Evolutionary conservation across 371 early-diverging fungal genomes (phyloP).

Genomic region (Mucor velutinosus): DNA sequence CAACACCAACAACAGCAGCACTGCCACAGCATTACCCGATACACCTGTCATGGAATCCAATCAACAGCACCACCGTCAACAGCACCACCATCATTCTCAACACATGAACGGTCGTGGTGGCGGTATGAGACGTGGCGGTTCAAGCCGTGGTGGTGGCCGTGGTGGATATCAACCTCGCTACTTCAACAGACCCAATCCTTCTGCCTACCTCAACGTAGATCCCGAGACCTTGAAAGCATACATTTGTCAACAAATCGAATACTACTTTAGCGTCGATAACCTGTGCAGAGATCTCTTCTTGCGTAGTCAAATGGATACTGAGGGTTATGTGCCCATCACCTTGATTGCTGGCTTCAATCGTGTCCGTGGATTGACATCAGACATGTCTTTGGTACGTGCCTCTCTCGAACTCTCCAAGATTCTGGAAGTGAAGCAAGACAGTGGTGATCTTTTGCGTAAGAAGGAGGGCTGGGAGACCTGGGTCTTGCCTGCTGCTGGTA

Average conservation of each 20-base stretch:
- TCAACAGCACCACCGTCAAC: conserved; percentile 2
- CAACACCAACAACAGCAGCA: background rate
- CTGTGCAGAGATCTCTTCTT: conserved; percentile 89
- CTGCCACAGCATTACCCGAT: background rate
- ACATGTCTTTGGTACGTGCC: conserved; percentile 56
- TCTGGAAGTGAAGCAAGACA: conserved; percentile 41
- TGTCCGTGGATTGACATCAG: conserved; percentile 66
- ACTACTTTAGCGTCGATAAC: conserved; percentile 93
- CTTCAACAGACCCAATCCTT: conserved; percentile 21
- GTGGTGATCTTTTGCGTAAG: conserved; percentile 57
- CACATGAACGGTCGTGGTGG: conserved; percentile 26
- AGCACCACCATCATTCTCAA: background rate
- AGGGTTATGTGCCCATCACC: conserved; percentile 73
- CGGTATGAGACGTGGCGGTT: conserved; percentile 24
- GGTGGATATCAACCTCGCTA: conserved; percentile 9
- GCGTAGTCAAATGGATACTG: conserved; percentile 80
- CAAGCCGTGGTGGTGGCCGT: conserved; percentile 19
- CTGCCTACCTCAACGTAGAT: conserved; percentile 36
- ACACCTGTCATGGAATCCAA: conserved; percentile 7
- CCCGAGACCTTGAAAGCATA: conserved; percentile 47
- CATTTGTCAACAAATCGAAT: conserved; percentile 64
- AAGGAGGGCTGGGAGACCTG: conserved; percentile 70
- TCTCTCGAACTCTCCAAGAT: conserved; percentile 52
- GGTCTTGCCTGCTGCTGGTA: conserved; percentile 52
- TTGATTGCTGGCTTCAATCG: conserved; percentile 84